These are phyloP conservation scores for Beauveria rudraprayagi DNA, from an alignment of 2,329 filamentous ascomycete genomes.

Conservation along the genomic window DNA sequence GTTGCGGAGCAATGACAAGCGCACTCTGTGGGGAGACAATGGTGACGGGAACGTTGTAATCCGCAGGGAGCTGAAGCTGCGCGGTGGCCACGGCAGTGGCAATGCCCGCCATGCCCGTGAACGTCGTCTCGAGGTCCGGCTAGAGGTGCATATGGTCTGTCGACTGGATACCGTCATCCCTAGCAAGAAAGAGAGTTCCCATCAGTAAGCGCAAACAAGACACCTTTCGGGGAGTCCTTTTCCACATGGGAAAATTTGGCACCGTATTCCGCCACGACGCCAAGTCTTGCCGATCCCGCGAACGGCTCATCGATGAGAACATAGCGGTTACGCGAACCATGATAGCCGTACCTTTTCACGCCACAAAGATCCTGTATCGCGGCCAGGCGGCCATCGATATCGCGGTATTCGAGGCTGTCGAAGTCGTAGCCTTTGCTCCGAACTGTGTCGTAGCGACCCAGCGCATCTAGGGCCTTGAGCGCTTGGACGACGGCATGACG, in stretches of 20 bases:
- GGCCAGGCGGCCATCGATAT: conserved; percentile 22
- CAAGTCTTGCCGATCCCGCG: conserved; percentile 28
- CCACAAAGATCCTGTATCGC: conserved; percentile 42
- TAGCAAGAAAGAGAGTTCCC: conserved; percentile 42
- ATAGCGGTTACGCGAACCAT: conserved; percentile 42
- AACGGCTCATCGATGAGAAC: conserved; percentile 42
- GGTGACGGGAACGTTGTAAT: conserved; percentile 34
- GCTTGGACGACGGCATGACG: conserved; percentile 54
- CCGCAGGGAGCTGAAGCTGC: conserved; percentile 27
- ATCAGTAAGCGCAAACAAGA: conserved; percentile 40
- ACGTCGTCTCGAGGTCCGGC: conserved; percentile 39
- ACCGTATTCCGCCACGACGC: conserved; percentile 36
- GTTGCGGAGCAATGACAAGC: conserved; percentile 43
- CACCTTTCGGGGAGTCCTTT: conserved; percentile 28
- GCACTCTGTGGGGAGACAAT: conserved; percentile 36
- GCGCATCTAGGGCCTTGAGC: conserved; percentile 41
- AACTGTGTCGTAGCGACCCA: conserved; percentile 41
- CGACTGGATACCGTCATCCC: conserved; percentile 54
- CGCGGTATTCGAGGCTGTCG: conserved; percentile 38
- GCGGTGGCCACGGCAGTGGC: conserved; percentile 25
- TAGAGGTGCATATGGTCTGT: conserved; percentile 43
- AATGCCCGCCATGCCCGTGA: conserved; percentile 39
- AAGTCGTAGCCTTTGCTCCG: conserved; percentile 41
- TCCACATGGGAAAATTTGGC: conserved; percentile 39
- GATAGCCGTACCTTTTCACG: conserved; percentile 40